phyloP scores from a whole-genome alignment of 345 rosid genomes.

The Salix viminalis region DNA sequence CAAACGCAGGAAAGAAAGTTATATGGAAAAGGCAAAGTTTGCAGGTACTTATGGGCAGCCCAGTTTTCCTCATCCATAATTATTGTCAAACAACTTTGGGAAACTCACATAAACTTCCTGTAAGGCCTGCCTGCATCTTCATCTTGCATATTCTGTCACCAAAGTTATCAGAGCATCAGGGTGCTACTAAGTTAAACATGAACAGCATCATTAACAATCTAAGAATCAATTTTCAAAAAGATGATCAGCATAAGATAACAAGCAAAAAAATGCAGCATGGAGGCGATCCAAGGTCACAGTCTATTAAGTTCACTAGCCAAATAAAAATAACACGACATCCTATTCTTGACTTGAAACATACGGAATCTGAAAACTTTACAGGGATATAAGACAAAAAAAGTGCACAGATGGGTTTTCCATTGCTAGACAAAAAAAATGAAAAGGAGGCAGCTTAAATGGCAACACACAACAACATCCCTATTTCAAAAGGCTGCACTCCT shows the following conservation, averaged over 20 bases:
- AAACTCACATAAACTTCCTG: slow-evolving; percentile 63
- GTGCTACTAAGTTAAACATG: background rate
- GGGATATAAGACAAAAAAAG: no score
- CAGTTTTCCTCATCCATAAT: slow-evolving; percentile 2
- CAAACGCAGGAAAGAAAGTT: background rate
- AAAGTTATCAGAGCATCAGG: background rate
- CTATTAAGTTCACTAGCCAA: background rate
- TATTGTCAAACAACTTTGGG: slow-evolving; percentile 1
- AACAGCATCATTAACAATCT: background rate
- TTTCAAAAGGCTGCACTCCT: background rate
- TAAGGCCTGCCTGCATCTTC: slow-evolving; percentile 85
- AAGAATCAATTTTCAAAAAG: background rate
- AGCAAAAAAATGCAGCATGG: no score
- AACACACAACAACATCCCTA: background rate
- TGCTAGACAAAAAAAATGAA: background rate
- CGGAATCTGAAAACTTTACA: background rate
- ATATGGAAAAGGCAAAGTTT: background rate
- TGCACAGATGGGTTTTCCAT: no score
- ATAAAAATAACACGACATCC: background rate
- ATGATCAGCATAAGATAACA: background rate
- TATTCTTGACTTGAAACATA: no score
- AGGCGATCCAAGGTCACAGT: background rate
- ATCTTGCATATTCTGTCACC: slow-evolving; percentile 82
- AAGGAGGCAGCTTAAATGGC: background rate
- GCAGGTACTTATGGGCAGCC: background rate